These are phyloP conservation scores for Digitaria exilis DNA, from an alignment of 202 grass and related monocot species.

Conservation along the genomic window DNA sequence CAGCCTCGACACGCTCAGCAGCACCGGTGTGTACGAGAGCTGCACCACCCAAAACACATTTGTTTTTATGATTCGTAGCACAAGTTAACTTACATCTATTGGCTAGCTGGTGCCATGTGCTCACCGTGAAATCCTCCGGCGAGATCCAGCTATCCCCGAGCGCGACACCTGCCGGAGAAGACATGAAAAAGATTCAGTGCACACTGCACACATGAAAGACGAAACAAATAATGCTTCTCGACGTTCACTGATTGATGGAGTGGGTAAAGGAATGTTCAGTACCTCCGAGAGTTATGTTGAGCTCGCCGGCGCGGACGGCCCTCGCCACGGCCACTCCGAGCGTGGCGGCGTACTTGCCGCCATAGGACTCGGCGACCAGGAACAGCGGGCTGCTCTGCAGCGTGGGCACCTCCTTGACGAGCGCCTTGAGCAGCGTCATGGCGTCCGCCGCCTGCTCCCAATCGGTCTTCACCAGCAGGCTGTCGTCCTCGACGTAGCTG, in stretches of 20 bases:
- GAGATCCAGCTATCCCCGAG: conserved; percentile 87
- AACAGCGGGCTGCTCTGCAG: conserved; percentile 66
- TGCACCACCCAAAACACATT: conserved; percentile 18
- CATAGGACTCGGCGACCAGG: conserved; percentile 84
- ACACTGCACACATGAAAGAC: too few species aligned
- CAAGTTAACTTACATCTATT: too few species aligned
- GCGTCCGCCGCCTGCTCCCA: background rate
- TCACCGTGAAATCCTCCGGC: conserved; percentile 76
- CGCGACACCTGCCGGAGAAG: conserved; percentile 69
- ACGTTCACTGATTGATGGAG: too few species aligned
- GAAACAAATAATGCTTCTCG: too few species aligned
- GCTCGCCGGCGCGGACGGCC: conserved; percentile 48
- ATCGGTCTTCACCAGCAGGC: background rate
- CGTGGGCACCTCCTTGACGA: background rate
- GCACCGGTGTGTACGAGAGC: conserved; percentile 75
- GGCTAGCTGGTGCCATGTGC: background rate
- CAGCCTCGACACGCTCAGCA: conserved; percentile 79
- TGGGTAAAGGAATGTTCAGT: too few species aligned
- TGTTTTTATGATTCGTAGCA: too few species aligned
- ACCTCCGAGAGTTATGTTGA: conserved; percentile 79
- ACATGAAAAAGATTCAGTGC: too few species aligned
- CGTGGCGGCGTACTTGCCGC: conserved; percentile 79
- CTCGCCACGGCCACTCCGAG: conserved; percentile 52
- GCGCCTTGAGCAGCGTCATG: background rate
- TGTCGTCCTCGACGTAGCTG: conserved; percentile 16